phyloP scores from a whole-genome alignment of 2,329 filamentous ascomycete species.

The Fusarium phyllophilum region DNA sequence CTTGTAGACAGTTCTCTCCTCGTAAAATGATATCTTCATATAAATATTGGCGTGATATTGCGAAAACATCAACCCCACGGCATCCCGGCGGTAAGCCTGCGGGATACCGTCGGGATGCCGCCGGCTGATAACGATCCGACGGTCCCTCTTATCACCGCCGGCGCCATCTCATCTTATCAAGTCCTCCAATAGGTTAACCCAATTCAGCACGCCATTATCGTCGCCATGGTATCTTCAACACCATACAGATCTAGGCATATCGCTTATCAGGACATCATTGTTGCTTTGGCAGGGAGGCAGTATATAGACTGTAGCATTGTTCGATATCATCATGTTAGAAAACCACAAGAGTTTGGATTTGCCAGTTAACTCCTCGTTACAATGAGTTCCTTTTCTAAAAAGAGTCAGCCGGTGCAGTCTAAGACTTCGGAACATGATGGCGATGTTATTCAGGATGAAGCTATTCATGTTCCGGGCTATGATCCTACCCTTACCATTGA shows the following conservation, averaged over 20 bases:
- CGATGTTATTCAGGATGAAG: slow-evolving; percentile 25
- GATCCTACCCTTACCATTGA: slow-evolving; percentile 27
- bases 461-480: slow-evolving; percentile 40
- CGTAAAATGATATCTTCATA: background rate
- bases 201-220: slow-evolving; percentile 42
- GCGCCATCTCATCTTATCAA: background rate
- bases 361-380: background rate
- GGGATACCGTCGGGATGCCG: slow-evolving; percentile 28
- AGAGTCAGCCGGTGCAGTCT: background rate
- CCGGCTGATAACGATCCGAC: slow-evolving; percentile 22
- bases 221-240: slow-evolving; percentile 38
- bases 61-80: background rate
- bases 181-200: slow-evolving; percentile 19
- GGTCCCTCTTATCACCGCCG: slow-evolving; percentile 1
- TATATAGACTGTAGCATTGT: slow-evolving; percentile 1
- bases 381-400: slow-evolving; percentile 30
- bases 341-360: too few relatives aligned
- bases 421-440: slow-evolving; percentile 12
- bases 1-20: background rate
- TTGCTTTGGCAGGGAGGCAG: background rate
- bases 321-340: background rate
- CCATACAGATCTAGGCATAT: background rate
- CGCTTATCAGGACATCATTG: background rate
- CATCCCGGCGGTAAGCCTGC: slow-evolving; percentile 17
- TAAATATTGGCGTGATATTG: background rate